Evolutionary conservation across 306 rosid species (phyloP).

Genomic region (Pyrus betulifolia): DNA sequence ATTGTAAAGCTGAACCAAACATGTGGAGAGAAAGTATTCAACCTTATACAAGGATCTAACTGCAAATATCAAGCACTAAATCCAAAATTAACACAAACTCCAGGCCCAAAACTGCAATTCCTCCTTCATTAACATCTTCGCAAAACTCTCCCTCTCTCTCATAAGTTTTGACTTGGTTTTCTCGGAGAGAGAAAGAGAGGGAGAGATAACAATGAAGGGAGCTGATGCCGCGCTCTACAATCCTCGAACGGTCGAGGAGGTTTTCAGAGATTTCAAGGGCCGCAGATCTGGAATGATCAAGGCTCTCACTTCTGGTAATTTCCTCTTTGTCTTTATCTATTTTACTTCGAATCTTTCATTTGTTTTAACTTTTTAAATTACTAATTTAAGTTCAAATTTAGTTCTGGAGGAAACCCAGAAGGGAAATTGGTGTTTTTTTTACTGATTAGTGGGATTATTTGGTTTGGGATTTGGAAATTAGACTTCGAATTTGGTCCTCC

Average conservation of each 20-base stretch:
- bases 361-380: neutral
- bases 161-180: constrained; percentile 8
- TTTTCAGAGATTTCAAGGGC: constrained; percentile 88
- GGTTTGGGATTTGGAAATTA: neutral
- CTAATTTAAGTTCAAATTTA: neutral
- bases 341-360: neutral
- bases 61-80: neutral
- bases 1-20: neutral
- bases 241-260: constrained; percentile 93
- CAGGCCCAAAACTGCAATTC: neutral
- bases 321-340: neutral
- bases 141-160: neutral
- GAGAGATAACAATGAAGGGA: constrained; percentile 41
- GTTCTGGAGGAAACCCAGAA: neutral
- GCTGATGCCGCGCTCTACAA: constrained; percentile 45
- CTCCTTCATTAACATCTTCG: neutral
- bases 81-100: neutral
- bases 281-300: constrained; percentile 72
- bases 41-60: neutral
- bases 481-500: neutral
- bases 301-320: constrained; percentile 75
- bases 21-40: neutral
- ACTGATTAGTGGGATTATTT: neutral
- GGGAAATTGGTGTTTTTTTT: neutral
- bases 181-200: neutral